Evolutionary conservation across 129 eudicot species (phyloP), one percentile per base, ranked within the genome.

Genomic region (Ambrosia trifida): DNA sequence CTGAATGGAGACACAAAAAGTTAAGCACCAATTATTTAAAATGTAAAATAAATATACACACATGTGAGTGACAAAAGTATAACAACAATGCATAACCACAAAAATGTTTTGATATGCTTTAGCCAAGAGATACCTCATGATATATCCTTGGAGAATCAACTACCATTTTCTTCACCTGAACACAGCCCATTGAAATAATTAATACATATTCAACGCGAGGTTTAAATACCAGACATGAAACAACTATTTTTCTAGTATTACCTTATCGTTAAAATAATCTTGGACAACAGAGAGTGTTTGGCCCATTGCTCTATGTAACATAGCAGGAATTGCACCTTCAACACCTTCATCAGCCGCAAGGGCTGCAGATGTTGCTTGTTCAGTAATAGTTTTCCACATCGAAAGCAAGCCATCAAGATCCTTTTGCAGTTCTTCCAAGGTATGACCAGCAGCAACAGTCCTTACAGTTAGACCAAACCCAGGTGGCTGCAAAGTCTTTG

Each of bases 341-440:
- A 95, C 89, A 40, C 97, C 99, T 86, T 95, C 99, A 83, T 95
- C 97, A 16, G 97, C 96, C 28, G 98, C 98, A 83, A 89, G 98
- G 49, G 96, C 93, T 28, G 96, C 96, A 73, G 97, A 90, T 81
- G 88, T 95, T 52, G 97, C 99, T 81, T 88, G 87, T 72, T 90
- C 97, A 32, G 86, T 65, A 35, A 90, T 95, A 71, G 58, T 79
- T 85, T 85, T 95, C 99, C 99, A 95, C 71, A 96, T 83, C 31
- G 83, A 84, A 70, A 95, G 95, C 86, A 95, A 81, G 14, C 97
- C 94, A 66, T 90, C 94, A 79, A 95, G 83, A 68, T 95, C 99
- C 77, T 83, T 95, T 64, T 83, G 83, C 86, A 95, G 77, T 74
- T 95, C 99, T 72, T 95, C 94, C 75, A 87, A 30, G 38, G 94